Evolutionary conservation across 2,329 filamentous ascomycete genomes (phyloP).

Genomic region (Cercospora nicotianae): DNA sequence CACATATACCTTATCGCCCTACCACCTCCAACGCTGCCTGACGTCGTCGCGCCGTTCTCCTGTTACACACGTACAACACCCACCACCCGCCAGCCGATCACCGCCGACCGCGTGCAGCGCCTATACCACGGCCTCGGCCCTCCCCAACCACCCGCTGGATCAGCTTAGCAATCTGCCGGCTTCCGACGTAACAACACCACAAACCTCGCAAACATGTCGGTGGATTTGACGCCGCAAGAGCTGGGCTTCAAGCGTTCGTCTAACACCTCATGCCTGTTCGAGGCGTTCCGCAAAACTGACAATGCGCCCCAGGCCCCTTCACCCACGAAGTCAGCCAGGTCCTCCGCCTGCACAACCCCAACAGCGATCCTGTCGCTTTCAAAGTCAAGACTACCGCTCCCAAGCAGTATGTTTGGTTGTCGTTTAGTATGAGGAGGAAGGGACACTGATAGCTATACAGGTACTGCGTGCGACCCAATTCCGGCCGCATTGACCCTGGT

Average conservation of each 20-base stretch:
- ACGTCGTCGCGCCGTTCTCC: neutral
- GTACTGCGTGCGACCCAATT: slow-evolving; percentile 97
- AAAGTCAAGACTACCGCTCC: slow-evolving; percentile 98
- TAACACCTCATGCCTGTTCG: slow-evolving; percentile 2
- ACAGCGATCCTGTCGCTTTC: slow-evolving; percentile 61
- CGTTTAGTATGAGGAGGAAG: neutral
- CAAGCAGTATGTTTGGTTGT: slow-evolving; percentile 75
- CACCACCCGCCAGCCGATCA: neutral
- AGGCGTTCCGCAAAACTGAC: slow-evolving; percentile 19
- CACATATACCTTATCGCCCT: neutral
- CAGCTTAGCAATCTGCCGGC: slow-evolving; percentile 11
- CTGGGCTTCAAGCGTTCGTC: slow-evolving; percentile 87
- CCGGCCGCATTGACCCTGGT: slow-evolving; percentile 88
- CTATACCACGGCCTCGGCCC: slow-evolving; percentile 1
- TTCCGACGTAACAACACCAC: slow-evolving; percentile 8
- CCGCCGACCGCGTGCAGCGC: neutral
- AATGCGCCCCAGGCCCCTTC: slow-evolving; percentile 56
- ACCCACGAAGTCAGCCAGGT: slow-evolving; percentile 64
- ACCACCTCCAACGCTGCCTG: neutral
- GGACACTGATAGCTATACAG: slow-evolving; percentile 48
- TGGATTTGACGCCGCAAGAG: slow-evolving; percentile 89
- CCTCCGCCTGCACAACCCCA: slow-evolving; percentile 59
- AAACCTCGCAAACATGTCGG: slow-evolving; percentile 68
- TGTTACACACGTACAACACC: slow-evolving; percentile 3
- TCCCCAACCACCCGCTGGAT: slow-evolving; percentile 3